A percentile compares a stretch with the other conserved stretches of the same genome.
These are phyloP conservation scores for Irpex lacteus DNA, from an alignment of 1,284 basidiomycete species.

Conservation along the genomic window DNA sequence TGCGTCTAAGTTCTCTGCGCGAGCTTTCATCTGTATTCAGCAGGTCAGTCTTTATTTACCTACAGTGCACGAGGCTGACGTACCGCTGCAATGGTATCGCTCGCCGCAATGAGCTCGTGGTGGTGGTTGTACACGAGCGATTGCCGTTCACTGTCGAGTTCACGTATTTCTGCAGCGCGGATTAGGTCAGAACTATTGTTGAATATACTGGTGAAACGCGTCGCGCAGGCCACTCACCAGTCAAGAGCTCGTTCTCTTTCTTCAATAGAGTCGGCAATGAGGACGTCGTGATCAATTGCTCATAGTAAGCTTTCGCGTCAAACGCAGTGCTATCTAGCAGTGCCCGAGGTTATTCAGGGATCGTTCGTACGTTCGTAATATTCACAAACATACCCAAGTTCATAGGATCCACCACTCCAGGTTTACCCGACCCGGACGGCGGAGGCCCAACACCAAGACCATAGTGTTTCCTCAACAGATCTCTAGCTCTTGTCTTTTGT, in stretches of 20 bases:
- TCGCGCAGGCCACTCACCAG: constrained; percentile 39
- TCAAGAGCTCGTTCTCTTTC: constrained; percentile 74
- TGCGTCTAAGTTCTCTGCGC: constrained; percentile 77
- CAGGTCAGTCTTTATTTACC: constrained; percentile 2
- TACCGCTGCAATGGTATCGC: constrained; percentile 86
- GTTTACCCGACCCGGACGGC: constrained; percentile 44
- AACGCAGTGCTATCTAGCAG: constrained; percentile 85
- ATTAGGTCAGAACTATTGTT: not conserved
- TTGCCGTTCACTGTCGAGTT: constrained; percentile 86
- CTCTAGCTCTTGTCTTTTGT: constrained; percentile 66
- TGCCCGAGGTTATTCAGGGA: too few species aligned
- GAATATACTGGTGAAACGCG: not conserved
- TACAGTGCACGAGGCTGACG: constrained; percentile 22
- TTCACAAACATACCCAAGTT: constrained; percentile 73
- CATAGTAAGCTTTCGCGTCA: constrained; percentile 79
- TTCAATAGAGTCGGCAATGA: constrained; percentile 70
- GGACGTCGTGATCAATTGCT: constrained; percentile 79
- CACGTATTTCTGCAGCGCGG: constrained; percentile 65
- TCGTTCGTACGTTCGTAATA: too few species aligned
- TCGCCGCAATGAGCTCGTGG: constrained; percentile 89
- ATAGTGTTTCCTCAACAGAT: constrained; percentile 81
- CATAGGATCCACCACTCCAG: constrained; percentile 66
- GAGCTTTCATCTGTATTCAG: constrained; percentile 69
- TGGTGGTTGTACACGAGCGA: constrained; percentile 93
- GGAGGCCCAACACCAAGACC: constrained; percentile 73